These are phyloP conservation scores for Cucumis cinereus DNA, from an alignment of 306 rosid species.

Conservation along the genomic window DNA sequence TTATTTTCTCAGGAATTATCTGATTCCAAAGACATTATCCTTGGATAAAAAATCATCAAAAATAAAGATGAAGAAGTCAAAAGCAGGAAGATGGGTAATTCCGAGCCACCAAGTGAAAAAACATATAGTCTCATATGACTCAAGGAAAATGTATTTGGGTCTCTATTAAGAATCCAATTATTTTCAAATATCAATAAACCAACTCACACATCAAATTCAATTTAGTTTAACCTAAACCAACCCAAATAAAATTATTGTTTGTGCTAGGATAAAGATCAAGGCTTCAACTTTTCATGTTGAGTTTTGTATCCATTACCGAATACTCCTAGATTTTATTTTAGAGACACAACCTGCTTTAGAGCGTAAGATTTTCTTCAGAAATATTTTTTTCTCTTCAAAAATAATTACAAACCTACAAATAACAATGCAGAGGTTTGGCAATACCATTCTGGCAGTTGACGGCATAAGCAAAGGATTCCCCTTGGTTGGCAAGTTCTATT, in stretches of 20 bases:
- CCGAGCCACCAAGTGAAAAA: not conserved
- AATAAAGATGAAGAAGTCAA: not conserved
- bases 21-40: not conserved
- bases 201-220: too few relatives aligned
- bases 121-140: not conserved
- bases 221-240: too few relatives aligned
- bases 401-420: too few relatives aligned
- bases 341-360: too few relatives aligned
- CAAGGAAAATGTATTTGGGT: not conserved
- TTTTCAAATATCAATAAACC: too few relatives aligned
- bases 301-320: too few relatives aligned
- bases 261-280: not conserved
- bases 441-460: not conserved
- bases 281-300: not conserved
- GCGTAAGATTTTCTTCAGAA: too few relatives aligned
- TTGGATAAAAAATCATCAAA: not conserved
- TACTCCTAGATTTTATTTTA: too few relatives aligned
- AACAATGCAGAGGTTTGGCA: not conserved
- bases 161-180: not conserved
- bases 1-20: not conserved
- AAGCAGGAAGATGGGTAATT: not conserved
- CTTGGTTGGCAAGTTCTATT: not conserved
- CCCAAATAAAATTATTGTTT: not conserved
- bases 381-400: too few relatives aligned
- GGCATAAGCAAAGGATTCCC: not conserved